Percentiles rank a stretch among this genome's conserved stretches.
Conservation (phyloP, 1,284 basidiomycete species). For the Stygiomarasmius scandens region DNA sequence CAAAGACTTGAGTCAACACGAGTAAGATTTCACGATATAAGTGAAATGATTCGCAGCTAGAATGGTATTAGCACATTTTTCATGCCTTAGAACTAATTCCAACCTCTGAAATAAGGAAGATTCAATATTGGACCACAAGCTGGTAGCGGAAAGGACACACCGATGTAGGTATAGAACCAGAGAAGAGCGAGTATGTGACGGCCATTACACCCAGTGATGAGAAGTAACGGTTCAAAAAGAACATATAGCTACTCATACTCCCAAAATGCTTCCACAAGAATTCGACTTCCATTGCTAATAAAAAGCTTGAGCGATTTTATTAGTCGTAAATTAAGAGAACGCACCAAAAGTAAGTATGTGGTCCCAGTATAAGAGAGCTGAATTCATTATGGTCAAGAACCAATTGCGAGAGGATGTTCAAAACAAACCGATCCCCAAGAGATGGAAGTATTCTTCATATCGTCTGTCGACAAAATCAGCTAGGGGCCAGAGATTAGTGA, state of each 20-base stretch:
- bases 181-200: conserved; percentile 8
- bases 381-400: not conserved
- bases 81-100: not conserved
- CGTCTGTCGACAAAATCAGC: not conserved
- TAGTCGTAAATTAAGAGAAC: not conserved
- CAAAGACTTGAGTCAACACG: conserved; percentile 10
- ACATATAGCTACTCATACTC: conserved; percentile 2
- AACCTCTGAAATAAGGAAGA: conserved; percentile 3
- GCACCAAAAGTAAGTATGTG: conserved; percentile 9
- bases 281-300: conserved; percentile 6
- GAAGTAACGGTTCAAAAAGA: conserved; percentile 12
- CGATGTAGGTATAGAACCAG: conserved; percentile 1
- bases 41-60: conserved; percentile 11
- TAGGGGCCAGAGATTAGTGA: too few species aligned
- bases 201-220: conserved; percentile 6
- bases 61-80: not conserved
- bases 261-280: conserved; percentile 9
- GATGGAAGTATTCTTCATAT: conserved; percentile 10
- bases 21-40: conserved; percentile 9
- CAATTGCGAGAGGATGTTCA: not conserved
- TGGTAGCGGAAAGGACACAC: not conserved
- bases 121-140: not conserved
- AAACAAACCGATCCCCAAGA: conserved; percentile 8
- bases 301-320: not conserved
- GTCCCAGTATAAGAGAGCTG: conserved; percentile 12